Evolutionary conservation across 2,329 filamentous ascomycete species (phyloP), one percentile per base, ranked within the genome.

Genomic region (Ophiocordyceps sinensis): DNA sequence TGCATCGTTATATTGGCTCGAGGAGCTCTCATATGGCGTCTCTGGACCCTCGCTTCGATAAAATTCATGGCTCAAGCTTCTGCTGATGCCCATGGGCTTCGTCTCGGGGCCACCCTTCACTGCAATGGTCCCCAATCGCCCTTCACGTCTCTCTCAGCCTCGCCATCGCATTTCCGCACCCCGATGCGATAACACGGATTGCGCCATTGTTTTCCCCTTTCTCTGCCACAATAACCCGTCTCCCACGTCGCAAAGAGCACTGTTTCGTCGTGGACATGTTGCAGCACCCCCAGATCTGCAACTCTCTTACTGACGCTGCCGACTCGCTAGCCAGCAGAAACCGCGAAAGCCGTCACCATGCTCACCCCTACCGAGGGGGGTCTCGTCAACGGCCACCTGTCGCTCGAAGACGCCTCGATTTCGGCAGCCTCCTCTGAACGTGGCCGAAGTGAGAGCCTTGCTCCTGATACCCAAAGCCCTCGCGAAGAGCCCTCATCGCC

Each of bases 391-490:
- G 82, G 81, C 56, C 73, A 79, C 61, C 57, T 67, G 52, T 74
- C 75, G 56, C 71, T 75, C 51, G 62, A 68, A 48, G 66, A 68
- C 51, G 63, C 68, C 50, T 61, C 56, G 44, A 57, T 55, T 41
- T 58, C 61, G 42, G 54, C 57, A 44, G 52, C 61, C 39, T 58
- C 63, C 47, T 59, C 61, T 45, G 62, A 59, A 38, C 51, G 48
- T 37, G 49, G 45, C 38, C 49, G 41, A 43, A 52, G 48, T 62
- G 84, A 86, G 52, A 85, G 78, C 69, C 84, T 87, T 51, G 70
- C 82, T 45, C 87, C 84, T 53, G 82, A 93, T 54, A 68, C 75
- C 51, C 73, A 75, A 55, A 75, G 82, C 53, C 70, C 66, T 49
- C 64, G 67, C 53, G 65, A 70, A 53, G 65, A 64, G 48, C 57